Percentiles rank a stretch among this genome's conserved stretches.
Conservation (phyloP, 2,329 filamentous ascomycete species). For the Cucurbitaria berberidis region DNA sequence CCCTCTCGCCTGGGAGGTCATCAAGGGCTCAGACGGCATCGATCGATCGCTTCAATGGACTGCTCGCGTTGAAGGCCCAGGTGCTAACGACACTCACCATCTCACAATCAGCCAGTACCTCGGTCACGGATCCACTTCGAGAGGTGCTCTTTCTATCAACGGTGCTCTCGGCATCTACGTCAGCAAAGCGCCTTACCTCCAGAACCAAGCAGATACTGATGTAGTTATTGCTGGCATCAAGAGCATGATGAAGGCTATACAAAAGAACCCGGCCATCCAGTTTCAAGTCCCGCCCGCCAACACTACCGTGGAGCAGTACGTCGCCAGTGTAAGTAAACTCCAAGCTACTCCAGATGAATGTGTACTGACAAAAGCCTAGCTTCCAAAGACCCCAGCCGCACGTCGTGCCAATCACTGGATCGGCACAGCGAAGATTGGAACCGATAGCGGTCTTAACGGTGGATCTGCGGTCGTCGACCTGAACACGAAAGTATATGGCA, state of each 20-base stretch:
- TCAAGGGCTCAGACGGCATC: constrained; percentile 63
- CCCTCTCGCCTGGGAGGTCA: constrained; percentile 66
- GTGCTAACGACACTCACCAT: constrained; percentile 46
- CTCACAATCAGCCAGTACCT: constrained; percentile 63
- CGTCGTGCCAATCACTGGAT: constrained; percentile 57
- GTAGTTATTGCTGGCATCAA: constrained; percentile 71
- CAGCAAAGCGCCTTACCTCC: constrained; percentile 65
- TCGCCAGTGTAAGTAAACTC: constrained; percentile 48
- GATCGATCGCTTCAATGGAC: constrained; percentile 71
- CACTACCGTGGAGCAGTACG: constrained; percentile 62
- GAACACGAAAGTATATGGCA: constrained; percentile 58
- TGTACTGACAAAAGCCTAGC: constrained; percentile 15
- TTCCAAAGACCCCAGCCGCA: constrained; percentile 47
- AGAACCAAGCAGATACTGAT: constrained; percentile 62
- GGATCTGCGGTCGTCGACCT: constrained; percentile 57
- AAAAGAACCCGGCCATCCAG: constrained; percentile 61
- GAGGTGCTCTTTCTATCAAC: constrained; percentile 67
- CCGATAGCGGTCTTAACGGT: constrained; percentile 51
- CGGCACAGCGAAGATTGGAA: constrained; percentile 63
- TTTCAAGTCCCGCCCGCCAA: constrained; percentile 60
- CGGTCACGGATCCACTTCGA: constrained; percentile 66
- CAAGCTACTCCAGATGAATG: background rate
- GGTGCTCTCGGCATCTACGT: constrained; percentile 64
- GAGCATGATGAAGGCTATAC: constrained; percentile 62
- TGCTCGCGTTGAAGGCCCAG: constrained; percentile 65